Conservation (phyloP, 2,329 filamentous ascomycete genomes). For the Cryphonectria carpinicola region DNA sequence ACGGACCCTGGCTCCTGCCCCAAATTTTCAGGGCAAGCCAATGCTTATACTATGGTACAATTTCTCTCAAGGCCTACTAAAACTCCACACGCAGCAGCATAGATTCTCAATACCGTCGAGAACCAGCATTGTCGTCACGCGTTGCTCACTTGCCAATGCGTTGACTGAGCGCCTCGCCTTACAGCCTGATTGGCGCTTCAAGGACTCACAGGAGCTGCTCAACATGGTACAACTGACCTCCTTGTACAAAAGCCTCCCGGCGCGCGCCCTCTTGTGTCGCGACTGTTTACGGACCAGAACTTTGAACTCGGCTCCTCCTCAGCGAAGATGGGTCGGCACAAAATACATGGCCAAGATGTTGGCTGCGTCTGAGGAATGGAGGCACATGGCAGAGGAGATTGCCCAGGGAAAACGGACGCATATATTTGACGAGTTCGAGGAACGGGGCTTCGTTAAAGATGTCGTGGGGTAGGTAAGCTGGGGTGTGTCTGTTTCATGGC, state of each 20-base stretch:
- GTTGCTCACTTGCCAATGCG: background rate
- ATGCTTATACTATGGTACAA: background rate
- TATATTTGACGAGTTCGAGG: slow-evolving; percentile 68
- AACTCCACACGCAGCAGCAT: background rate
- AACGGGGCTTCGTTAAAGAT: slow-evolving; percentile 75
- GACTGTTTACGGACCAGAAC: slow-evolving; percentile 5
- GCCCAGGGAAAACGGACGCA: slow-evolving; percentile 52
- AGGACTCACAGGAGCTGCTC: slow-evolving; percentile 3
- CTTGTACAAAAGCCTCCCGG: slow-evolving; percentile 32
- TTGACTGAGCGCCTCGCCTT: background rate
- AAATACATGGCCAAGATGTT: slow-evolving; percentile 50
- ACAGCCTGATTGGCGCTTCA: background rate
- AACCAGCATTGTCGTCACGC: background rate
- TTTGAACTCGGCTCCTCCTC: slow-evolving; percentile 19
- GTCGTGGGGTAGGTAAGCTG: slow-evolving; percentile 65
- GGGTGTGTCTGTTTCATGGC: background rate
- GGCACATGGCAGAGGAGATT: slow-evolving; percentile 51
- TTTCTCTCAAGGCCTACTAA: no score
- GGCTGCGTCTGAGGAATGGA: slow-evolving; percentile 52
- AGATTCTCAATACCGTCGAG: background rate
- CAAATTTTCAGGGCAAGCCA: slow-evolving; percentile 18
- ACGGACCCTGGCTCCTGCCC: background rate
- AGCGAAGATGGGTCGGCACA: slow-evolving; percentile 43
- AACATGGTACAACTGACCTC: slow-evolving; percentile 37
- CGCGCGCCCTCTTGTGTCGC: slow-evolving; percentile 22